Conservation (phyloP, 108 stramenopile genomes). For the Stephanodiscus minutulus region DNA sequence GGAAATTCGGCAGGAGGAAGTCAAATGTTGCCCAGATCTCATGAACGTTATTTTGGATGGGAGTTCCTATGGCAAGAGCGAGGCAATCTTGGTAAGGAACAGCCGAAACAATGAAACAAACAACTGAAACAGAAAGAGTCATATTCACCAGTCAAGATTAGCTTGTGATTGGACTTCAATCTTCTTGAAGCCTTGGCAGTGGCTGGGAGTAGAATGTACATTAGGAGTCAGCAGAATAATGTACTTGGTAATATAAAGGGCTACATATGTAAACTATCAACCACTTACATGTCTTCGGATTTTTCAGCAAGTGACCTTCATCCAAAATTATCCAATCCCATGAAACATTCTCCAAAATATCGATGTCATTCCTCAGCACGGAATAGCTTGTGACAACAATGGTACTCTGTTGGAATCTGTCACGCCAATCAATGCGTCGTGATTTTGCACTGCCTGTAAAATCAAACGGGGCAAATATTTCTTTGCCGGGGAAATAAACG, state of each 20-base stretch:
- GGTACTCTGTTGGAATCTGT: slow-evolving; percentile 52
- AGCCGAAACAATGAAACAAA: slow-evolving; percentile 66
- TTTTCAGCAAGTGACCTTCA: slow-evolving; percentile 94
- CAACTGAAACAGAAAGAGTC: slow-evolving; percentile 57
- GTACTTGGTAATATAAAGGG: neutral
- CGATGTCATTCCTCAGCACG: slow-evolving; percentile 68
- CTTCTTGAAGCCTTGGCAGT: slow-evolving; percentile 84
- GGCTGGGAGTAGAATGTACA: slow-evolving; percentile 15
- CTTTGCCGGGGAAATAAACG: slow-evolving; percentile 62
- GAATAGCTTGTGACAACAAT: slow-evolving; percentile 89
- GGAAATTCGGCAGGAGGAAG: slow-evolving; percentile 96
- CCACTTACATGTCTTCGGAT: slow-evolving; percentile 77
- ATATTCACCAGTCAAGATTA: slow-evolving; percentile 79
- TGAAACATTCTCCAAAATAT: slow-evolving; percentile 44
- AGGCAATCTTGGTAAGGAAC: slow-evolving; percentile 51
- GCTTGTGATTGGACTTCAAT: slow-evolving; percentile 68
- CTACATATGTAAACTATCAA: neutral
- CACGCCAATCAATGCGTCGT: slow-evolving; percentile 29
- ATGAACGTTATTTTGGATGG: slow-evolving; percentile 95
- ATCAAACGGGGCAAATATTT: slow-evolving; percentile 56
- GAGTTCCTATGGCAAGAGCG: slow-evolving; percentile 67
- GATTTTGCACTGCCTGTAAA: slow-evolving; percentile 47
- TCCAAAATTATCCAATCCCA: slow-evolving; percentile 91
- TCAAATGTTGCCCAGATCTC: slow-evolving; percentile 98
- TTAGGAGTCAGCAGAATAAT: neutral